Evolutionary conservation across 2,329 filamentous ascomycete genomes (phyloP).

Genomic region (Penicillium sp.): DNA sequence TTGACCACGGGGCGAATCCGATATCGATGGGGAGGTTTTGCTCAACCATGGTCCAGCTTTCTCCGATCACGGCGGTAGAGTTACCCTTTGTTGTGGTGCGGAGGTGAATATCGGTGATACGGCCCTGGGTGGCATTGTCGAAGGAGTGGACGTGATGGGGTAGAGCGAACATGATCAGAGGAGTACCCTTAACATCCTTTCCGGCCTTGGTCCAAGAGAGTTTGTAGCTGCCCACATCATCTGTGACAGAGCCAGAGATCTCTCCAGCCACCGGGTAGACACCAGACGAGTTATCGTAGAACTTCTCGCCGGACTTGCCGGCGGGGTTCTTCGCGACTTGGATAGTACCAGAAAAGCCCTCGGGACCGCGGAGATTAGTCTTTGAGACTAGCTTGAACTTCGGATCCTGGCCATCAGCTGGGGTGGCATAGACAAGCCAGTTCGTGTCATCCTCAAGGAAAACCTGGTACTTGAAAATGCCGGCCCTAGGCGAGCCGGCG

Average conservation of each 20-base stretch:
- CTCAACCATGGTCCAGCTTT: slow-evolving; percentile 78
- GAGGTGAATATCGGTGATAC: slow-evolving; percentile 58
- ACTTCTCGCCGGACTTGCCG: slow-evolving; percentile 57
- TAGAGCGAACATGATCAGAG: slow-evolving; percentile 79
- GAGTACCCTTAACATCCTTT: slow-evolving; percentile 51
- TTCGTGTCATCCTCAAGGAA: slow-evolving; percentile 67
- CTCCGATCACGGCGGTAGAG: slow-evolving; percentile 68
- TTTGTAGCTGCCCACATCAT: slow-evolving; percentile 66
- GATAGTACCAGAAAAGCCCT: slow-evolving; percentile 72
- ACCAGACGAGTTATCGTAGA: slow-evolving; percentile 75
- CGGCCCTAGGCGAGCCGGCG: slow-evolving; percentile 56
- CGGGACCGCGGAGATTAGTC: slow-evolving; percentile 62
- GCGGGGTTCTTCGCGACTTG: slow-evolving; percentile 78
- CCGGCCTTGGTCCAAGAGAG: slow-evolving; percentile 74
- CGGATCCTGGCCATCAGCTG: slow-evolving; percentile 59
- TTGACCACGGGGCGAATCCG: slow-evolving; percentile 76
- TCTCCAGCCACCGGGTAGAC: slow-evolving; percentile 67
- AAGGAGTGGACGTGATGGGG: slow-evolving; percentile 84
- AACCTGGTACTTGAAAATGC: slow-evolving; percentile 74
- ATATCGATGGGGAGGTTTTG: slow-evolving; percentile 68
- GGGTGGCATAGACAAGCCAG: slow-evolving; percentile 79
- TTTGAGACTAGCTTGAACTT: slow-evolving; percentile 69
- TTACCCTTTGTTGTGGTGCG: slow-evolving; percentile 83
- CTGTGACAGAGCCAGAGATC: slow-evolving; percentile 61
- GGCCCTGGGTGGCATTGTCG: slow-evolving; percentile 54